Percentiles rank a stretch among this genome's conserved stretches.
Conservation (phyloP, 371 early-diverging fungal genomes). For the Cokeromyces recurvatus region DNA sequence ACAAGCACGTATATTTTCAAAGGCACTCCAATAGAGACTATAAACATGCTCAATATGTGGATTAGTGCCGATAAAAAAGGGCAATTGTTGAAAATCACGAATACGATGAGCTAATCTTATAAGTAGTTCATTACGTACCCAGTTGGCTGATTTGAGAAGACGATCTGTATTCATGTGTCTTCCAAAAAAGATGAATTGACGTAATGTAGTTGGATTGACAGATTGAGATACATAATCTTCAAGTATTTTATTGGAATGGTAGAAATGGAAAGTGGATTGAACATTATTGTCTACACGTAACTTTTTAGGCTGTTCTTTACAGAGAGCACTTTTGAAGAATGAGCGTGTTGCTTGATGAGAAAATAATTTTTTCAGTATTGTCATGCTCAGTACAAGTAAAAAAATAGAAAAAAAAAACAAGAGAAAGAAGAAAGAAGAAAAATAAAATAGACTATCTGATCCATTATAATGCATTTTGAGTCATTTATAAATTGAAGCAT, state of each 20-base stretch:
- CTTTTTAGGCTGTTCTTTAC: too few relatives aligned
- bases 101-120: constrained; percentile 92
- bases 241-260: constrained; percentile 82
- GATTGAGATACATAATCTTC: constrained; percentile 80
- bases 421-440: too few relatives aligned
- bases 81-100: constrained; percentile 82
- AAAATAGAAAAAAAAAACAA: too few relatives aligned
- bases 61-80: constrained; percentile 90
- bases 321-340: too few relatives aligned
- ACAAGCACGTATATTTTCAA: constrained; percentile 69
- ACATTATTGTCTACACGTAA: too few relatives aligned
- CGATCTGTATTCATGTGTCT: constrained; percentile 80
- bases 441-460: too few relatives aligned
- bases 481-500: too few relatives aligned
- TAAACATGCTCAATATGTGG: constrained; percentile 87
- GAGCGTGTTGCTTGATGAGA: too few relatives aligned
- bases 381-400: too few relatives aligned
- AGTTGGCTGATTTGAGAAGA: constrained; percentile 81
- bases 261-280: too few relatives aligned
- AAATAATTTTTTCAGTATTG: too few relatives aligned
- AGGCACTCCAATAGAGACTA: constrained; percentile 86
- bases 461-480: too few relatives aligned
- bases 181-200: constrained; percentile 94
- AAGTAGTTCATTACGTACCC: constrained; percentile 86
- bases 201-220: constrained; percentile 79